Percentiles rank a stretch among this genome's conserved stretches.
Conservation (phyloP, 2,329 filamentous ascomycete genomes). For the Nemania serpens region DNA sequence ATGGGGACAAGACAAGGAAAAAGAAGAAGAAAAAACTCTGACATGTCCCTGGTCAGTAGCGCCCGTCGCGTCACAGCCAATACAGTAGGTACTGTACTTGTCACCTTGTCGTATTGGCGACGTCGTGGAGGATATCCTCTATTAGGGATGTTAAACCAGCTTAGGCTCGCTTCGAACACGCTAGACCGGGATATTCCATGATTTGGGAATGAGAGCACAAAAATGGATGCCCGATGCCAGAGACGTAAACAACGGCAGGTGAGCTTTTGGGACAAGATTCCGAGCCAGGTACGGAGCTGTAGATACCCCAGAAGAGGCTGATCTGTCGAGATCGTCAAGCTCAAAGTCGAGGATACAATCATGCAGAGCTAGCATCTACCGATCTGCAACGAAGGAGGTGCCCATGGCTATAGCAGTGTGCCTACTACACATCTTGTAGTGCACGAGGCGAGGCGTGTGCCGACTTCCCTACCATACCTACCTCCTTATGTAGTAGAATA, state of each 20-base stretch:
- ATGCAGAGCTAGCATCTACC: conserved; percentile 1
- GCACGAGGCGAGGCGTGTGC: conserved; percentile 8
- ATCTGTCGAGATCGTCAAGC: neutral
- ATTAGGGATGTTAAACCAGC: conserved; percentile 10
- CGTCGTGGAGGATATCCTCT: conserved; percentile 14
- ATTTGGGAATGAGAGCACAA: conserved; percentile 4
- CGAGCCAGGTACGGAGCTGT: too few relatives aligned
- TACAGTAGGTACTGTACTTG: neutral
- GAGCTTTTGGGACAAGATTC: too few relatives aligned
- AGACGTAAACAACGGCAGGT: neutral
- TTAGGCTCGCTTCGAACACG: conserved; percentile 20
- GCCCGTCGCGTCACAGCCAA: conserved; percentile 15
- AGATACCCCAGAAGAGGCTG: too few relatives aligned
- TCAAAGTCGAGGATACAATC: conserved; percentile 3
- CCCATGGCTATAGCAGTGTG: neutral
- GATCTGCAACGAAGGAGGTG: neutral
- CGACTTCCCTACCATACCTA: neutral
- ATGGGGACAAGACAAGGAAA: neutral
- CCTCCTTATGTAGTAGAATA: too few relatives aligned
- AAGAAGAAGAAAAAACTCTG: conserved; percentile 6
- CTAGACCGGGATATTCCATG: conserved; percentile 25
- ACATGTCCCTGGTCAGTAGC: conserved; percentile 2
- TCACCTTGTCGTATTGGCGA: conserved; percentile 10
- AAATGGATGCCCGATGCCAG: neutral
- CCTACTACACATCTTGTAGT: neutral